Conservation (phyloP, 139 green algal species). For the Chlorella sp. region DNA sequence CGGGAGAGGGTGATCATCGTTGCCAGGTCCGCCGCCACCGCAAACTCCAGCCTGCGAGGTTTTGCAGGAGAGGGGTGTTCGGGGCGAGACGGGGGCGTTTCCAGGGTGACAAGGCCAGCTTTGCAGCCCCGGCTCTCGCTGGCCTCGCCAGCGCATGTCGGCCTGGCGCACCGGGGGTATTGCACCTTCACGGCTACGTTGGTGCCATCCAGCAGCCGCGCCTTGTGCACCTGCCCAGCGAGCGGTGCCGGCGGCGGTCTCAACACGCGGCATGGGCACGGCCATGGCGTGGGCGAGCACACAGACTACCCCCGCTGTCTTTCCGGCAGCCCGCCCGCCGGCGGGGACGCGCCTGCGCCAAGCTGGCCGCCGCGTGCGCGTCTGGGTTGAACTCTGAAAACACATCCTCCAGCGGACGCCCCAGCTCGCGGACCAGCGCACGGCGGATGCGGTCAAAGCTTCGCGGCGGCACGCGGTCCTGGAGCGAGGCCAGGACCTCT, state of each 20-base stretch:
- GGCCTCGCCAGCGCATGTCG: too few species aligned
- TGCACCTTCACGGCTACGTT: conserved; percentile 86
- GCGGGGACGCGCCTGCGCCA: conserved; percentile 82
- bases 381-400: conserved; percentile 73
- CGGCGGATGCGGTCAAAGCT: conserved; percentile 52
- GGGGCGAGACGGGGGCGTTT: too few species aligned
- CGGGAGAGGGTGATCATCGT: conserved; percentile 54
- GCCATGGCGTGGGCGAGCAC: too few species aligned
- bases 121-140: too few species aligned
- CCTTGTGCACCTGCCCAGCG: conserved; percentile 66
- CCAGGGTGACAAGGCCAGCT: too few species aligned
- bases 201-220: conserved; percentile 49
- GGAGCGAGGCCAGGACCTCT: conserved; percentile 70
- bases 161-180: conserved; percentile 34
- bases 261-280: too few species aligned
- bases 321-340: too few species aligned
- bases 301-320: too few species aligned
- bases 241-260: too few species aligned
- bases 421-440: conserved; percentile 50
- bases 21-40: conserved; percentile 70
- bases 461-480: conserved; percentile 68
- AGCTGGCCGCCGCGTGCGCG: conserved; percentile 70
- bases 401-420: conserved; percentile 10
- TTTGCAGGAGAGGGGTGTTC: too few species aligned
- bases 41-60: conserved; percentile 62